Percentiles rank a stretch among this genome's conserved stretches.
Conservation (phyloP, 345 rosid genomes). For the Eucalyptus cloeziana region DNA sequence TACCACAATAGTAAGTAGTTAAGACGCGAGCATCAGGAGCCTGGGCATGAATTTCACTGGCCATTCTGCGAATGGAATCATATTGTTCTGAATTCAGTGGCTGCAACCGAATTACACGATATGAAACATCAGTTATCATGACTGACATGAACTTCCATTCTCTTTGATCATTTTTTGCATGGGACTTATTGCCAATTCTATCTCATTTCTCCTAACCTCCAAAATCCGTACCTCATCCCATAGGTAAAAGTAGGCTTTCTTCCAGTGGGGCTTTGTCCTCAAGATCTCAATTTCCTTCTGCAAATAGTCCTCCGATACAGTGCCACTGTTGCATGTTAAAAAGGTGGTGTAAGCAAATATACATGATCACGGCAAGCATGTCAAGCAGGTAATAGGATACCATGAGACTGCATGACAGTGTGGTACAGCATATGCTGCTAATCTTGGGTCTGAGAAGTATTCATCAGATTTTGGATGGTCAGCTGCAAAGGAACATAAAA, state of each 20-base stretch:
- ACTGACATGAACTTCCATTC: not conserved
- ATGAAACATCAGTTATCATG: not conserved
- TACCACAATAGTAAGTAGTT: conserved; percentile 91
- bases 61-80: conserved; percentile 64
- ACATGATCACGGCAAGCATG: not conserved
- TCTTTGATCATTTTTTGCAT: not conserved
- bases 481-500: conserved; percentile 28
- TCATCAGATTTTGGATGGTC: conserved; percentile 89
- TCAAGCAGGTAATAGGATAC: conserved; percentile 26
- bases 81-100: conserved; percentile 93
- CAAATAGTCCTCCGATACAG: conserved; percentile 54
- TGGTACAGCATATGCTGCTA: conserved; percentile 95
- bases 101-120: conserved; percentile 24
- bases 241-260: conserved; percentile 88
- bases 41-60: conserved; percentile 72
- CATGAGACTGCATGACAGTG: conserved; percentile 36
- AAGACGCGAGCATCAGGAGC: conserved; percentile 96
- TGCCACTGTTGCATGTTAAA: conserved; percentile 48
- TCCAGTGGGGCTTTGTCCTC: conserved; percentile 89
- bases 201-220: not conserved
- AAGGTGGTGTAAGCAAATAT: not conserved
- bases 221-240: conserved; percentile 82
- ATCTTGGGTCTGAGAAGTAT: conserved; percentile 71
- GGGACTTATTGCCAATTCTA: not conserved
- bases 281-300: conserved; percentile 82